phyloP scores from a whole-genome alignment of 257 asterid genomes.

The Penstemon barbatus region DNA sequence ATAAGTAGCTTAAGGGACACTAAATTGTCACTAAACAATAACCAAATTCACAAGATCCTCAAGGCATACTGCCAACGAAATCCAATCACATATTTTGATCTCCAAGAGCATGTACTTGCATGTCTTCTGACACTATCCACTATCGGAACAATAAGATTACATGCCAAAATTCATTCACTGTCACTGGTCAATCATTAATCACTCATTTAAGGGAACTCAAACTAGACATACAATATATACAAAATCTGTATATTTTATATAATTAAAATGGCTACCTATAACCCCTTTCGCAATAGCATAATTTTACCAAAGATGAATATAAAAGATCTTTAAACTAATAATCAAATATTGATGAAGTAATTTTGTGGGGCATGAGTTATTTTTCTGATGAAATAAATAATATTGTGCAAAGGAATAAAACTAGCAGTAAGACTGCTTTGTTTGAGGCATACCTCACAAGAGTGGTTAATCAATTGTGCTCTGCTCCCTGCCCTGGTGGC shows the following conservation, averaged over 20 bases:
- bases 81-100: background rate
- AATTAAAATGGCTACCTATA: background rate
- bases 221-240: background rate
- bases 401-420: constrained; percentile 21
- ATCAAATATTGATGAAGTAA: constrained; percentile 1
- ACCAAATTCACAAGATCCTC: background rate
- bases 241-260: background rate
- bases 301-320: background rate
- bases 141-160: background rate
- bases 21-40: background rate
- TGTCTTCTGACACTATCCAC: background rate
- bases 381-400: background rate
- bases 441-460: constrained; percentile 78
- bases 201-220: background rate
- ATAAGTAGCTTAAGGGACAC: background rate
- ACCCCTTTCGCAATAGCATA: background rate
- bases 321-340: background rate
- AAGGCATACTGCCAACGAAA: background rate
- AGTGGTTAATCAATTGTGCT: constrained; percentile 95
- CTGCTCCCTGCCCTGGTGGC: constrained; percentile 98
- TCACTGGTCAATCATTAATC: background rate
- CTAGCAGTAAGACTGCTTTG: constrained; percentile 9
- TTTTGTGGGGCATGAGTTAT: background rate
- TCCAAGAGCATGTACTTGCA: background rate
- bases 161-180: constrained; percentile 1